Evolutionary conservation across 2,329 filamentous ascomycete species (phyloP), one percentile per base, ranked within the genome.

Genomic region (Phyllachora maydis): DNA sequence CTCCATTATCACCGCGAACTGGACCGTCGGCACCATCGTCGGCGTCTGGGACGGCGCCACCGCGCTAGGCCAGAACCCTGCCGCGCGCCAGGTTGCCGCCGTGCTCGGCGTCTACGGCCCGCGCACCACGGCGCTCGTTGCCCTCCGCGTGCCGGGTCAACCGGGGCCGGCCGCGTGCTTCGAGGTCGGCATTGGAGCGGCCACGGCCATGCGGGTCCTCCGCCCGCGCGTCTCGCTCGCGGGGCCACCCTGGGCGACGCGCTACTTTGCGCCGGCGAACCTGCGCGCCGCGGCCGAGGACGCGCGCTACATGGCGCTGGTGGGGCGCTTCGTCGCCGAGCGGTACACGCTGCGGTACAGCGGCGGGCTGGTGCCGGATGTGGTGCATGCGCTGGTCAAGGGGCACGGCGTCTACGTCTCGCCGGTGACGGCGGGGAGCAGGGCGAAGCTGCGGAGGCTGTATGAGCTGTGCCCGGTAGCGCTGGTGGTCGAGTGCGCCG

Each of bases 201-300:
- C 33, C 16, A 30, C 35, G 4, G 28, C 28, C 4, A 27, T 31
- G 8, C 30, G 50, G 3, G 31, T 68, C 1, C 36, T 64, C 0
- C 51, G 55, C 0, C 18, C 49, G 0, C 22, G 32, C 0, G 45
- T 67, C 5, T 40, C 33, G 6, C 42, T 65, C 4, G 30, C 40
- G 1, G 18, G 31, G 1, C 32, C 45, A 3, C 49, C 52, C 0
- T 48, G 49, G 32, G 53, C 50, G 32, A 59, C 60, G 14, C 49
- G 56, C 1, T 71, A 69, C 37, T 71, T 72, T 33, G 61, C 66
- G 0, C 66, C 66, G 0, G 65, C 65, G 4, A 72, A 72, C 33
- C 40, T 70, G 25, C 59, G 66, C 7, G 51, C 59, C 0, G 64
- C 65, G 0, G 54, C 56, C 1, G 56, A 68, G 11, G 45, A 57